Evolutionary conservation across 106 monocot genomes (phyloP), one percentile per base, ranked within the genome.

Genomic region (Phalaenopsis equestris): DNA sequence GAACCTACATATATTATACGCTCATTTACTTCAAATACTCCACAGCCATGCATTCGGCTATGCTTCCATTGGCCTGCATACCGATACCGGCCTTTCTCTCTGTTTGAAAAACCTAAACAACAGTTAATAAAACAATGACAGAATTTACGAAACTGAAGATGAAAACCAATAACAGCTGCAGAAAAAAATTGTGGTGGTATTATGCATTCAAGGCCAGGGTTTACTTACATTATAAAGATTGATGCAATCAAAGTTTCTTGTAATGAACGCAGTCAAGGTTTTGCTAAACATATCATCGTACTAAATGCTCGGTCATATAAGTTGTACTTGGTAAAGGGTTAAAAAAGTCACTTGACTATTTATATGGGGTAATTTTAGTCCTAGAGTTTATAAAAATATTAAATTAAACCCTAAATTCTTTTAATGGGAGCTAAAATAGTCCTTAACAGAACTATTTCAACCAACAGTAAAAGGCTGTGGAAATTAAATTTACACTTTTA

Each of bases 11-110:
- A 91, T 75, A 86, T 86, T 30, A 89, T 86, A 7, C 82, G 88
- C 55, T 91, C 89, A 79, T 94, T 94, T 68, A 94, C 91, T 90
- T 94, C 91, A 85, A 91, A 90, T 11, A 90, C 91, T 55, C 94
- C 94, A 83, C 94, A 94, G 3, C 94, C 94, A 86, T 94, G 94
- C 94, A 94, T 91, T 45, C 88, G 89, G 11, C 94, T 91, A 88
- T 94, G 94, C 58, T 94, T 94, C 94, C 91, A 91, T 78, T 94
- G 91, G 39, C 94, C 94, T 70, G 94, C 89, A 82, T 91, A 94
- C 77, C 85, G 86, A 73, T 94, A 94, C 70, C 94, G 89, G 18
- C 94, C 94, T 79, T 85, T 94, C 80, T 94, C 94, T 55, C 94
- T 94, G 88, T 72, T 42, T 81, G 0, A 57, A 30, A 74, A 84